Evolutionary conservation across 805 yeast genomes (phyloP), one percentile per base, ranked within the genome.

Genomic region (Torulaspora maleeae): DNA sequence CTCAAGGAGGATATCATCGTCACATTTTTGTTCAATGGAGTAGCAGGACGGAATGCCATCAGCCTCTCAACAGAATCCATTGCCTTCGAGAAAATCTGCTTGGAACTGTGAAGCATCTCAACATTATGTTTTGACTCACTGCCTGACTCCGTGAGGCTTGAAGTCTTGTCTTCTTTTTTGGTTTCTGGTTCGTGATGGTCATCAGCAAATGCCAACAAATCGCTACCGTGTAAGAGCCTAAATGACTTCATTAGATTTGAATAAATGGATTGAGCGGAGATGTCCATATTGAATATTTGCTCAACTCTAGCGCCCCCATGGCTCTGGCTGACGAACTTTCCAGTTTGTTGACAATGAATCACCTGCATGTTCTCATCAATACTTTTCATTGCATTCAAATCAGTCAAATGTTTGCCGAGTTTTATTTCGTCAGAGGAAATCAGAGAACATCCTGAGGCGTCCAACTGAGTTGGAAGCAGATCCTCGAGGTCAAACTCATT

Each of bases 371-470:
- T 49, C 19, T 52, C 49, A 40, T 55, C 52, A 9, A 70, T 68
- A 27, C 71, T 62, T 51, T 66, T 71, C 59, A 70, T 64, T 4
- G 66, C 66, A n/a, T 65, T 58, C 16, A 66, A 55, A 20, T 60
- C 64, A 24, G 60, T 56, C 20, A 64, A 46, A 44, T 68, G 73
- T 6, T 53, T 52, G 6, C 73, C 74, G 4, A 55, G 43, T 1
- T 56, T 54, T 5, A 68, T 47, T 24, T 67, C 67, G 8, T 58
- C 54, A 2, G 54, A 33, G 1, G 61, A 54, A 3, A 66, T 47
- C 10, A 68, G 12, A 25, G 60, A 56, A 51, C 83, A 79, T 6
- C 82, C 81, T 11, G 81, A 74, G 3, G 73, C 66, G 55, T 79
- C 83, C 10, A 78, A 51, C 3, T 52, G 47, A 28, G 64, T 60